These are phyloP conservation scores for Coniochaeta sp. DNA, from an alignment of 2,329 filamentous ascomycete species.

Conservation along the genomic window DNA sequence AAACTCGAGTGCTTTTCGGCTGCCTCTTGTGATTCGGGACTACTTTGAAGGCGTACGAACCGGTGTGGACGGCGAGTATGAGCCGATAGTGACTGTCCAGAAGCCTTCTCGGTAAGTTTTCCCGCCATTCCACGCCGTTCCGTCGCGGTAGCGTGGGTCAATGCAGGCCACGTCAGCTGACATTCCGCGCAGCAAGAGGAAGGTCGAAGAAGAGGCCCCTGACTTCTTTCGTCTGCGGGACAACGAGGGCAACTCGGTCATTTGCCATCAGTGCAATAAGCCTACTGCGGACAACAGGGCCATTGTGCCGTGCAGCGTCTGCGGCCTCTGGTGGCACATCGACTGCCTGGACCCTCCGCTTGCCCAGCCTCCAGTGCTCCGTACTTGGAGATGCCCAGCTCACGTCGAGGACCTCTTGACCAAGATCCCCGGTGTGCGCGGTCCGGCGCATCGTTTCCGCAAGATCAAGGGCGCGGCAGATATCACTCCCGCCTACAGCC, in stretches of 20 bases:
- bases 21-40: conserved; percentile 65
- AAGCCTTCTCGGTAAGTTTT: conserved; percentile 57
- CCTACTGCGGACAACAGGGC: conserved; percentile 56
- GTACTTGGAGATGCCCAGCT: conserved; percentile 82
- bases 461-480: conserved; percentile 47
- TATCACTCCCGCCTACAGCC: conserved; percentile 45
- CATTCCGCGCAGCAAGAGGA: conserved; percentile 37
- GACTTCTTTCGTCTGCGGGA: conserved; percentile 66
- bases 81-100: conserved; percentile 50
- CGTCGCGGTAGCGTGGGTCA: background rate
- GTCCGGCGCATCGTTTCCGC: conserved; percentile 54
- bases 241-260: conserved; percentile 63
- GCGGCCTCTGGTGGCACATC: conserved; percentile 78
- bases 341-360: conserved; percentile 85
- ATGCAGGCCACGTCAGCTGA: conserved; percentile 17
- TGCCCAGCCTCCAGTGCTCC: conserved; percentile 67
- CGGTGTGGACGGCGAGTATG: conserved; percentile 71
- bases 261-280: conserved; percentile 71
- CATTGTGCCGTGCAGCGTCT: conserved; percentile 83
- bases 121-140: background rate
- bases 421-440: conserved; percentile 47
- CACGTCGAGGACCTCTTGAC: conserved; percentile 73
- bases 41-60: conserved; percentile 76
- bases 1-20: conserved; percentile 64
- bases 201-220: conserved; percentile 51